A percentile compares a stretch with the other conserved stretches of the same genome.
Conservation (phyloP, 169 alveolate species). For the Plasmodium adleri region DNA sequence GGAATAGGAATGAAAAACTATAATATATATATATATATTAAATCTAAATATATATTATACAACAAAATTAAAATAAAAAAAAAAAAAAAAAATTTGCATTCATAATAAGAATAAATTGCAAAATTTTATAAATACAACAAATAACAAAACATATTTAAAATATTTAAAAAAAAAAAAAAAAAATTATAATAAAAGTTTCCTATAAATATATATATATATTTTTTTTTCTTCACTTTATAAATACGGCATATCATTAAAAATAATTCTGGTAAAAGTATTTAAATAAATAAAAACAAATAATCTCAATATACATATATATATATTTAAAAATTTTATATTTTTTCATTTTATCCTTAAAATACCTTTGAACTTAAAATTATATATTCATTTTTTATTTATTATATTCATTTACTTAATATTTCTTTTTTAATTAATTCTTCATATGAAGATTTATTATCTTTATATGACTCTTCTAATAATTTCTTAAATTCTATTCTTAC, state of each 20-base stretch:
- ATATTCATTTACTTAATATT: constrained; percentile 14
- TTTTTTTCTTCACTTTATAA: constrained; percentile 4
- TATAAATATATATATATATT: neutral
- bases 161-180: constrained; percentile 15
- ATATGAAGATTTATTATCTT: constrained; percentile 14
- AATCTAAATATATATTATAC: neutral
- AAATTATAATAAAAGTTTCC: neutral
- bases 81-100: constrained; percentile 1
- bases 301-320: neutral
- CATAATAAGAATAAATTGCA: neutral
- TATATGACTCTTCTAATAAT: constrained; percentile 32
- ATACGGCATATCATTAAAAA: constrained; percentile 5
- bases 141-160: constrained; percentile 22
- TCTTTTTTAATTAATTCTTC: constrained; percentile 54
- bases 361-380: too few species aligned
- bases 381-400: neutral
- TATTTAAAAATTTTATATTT: neutral
- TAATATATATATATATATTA: neutral
- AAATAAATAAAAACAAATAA: neutral
- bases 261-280: constrained; percentile 3
- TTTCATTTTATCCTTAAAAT: constrained; percentile 3
- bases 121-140: constrained; percentile 1
- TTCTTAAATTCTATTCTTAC: constrained; percentile 25
- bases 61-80: constrained; percentile 15
- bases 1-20: constrained; percentile 2